Percentiles rank a stretch among this genome's conserved stretches.
These are phyloP conservation scores for Colletotrichum shisoi DNA, from an alignment of 2,329 filamentous ascomycete species.

Conservation along the genomic window DNA sequence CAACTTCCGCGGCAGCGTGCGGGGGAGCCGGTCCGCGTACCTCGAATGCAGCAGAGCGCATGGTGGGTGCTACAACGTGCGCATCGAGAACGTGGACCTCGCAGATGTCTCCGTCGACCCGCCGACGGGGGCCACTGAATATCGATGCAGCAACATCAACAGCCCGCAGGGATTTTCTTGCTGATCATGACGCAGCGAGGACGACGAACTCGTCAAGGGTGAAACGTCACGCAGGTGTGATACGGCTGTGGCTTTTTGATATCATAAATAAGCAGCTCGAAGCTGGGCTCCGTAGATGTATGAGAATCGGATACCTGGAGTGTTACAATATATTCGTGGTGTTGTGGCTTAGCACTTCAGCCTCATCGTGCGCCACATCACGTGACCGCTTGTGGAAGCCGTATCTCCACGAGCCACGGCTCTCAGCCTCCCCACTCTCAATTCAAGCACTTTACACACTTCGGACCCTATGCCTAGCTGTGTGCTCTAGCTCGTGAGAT, in stretches of 20 bases:
- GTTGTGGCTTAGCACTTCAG: too few relatives aligned
- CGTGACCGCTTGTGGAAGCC: too few relatives aligned
- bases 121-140: slow-evolving; percentile 1
- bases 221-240: neutral
- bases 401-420: too few relatives aligned
- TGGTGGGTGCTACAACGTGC: slow-evolving; percentile 10
- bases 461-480: too few relatives aligned
- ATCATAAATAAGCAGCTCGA: neutral
- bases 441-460: too few relatives aligned
- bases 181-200: neutral
- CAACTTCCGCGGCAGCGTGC: slow-evolving; percentile 12
- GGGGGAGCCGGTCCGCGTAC: neutral
- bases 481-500: too few relatives aligned
- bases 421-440: too few relatives aligned
- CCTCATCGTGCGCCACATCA: too few relatives aligned
- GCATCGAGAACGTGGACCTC: slow-evolving; percentile 8
- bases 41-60: slow-evolving; percentile 22
- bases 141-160: slow-evolving; percentile 28
- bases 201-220: neutral
- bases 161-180: slow-evolving; percentile 12
- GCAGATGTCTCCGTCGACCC: slow-evolving; percentile 16
- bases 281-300: neutral
- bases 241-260: neutral
- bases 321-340: too few relatives aligned
- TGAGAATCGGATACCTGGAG: too few relatives aligned